A percentile compares a stretch with the other conserved stretches of the same genome.
phyloP scores from a whole-genome alignment of 2,329 filamentous ascomycete species.

The Ophiostoma sp. region DNA sequence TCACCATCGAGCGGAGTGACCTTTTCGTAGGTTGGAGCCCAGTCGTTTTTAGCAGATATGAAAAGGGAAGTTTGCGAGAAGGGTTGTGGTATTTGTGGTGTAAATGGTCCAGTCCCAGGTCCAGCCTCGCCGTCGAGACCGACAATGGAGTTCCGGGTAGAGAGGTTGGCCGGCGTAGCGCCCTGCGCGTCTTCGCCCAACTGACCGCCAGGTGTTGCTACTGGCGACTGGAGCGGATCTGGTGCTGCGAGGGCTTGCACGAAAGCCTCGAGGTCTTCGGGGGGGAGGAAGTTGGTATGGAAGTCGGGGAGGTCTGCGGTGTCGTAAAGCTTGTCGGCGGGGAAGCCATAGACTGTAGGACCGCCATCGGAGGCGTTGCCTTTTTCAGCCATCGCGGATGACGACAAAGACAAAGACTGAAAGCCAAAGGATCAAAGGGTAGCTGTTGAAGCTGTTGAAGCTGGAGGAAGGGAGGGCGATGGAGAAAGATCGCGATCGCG shows the following conservation, averaged over 20 bases:
- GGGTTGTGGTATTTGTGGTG: not conserved
- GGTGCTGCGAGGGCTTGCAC: constrained; percentile 76
- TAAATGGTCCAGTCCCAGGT: not conserved
- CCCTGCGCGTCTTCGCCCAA: constrained; percentile 23
- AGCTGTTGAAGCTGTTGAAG: not conserved
- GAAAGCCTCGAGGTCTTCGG: constrained; percentile 71
- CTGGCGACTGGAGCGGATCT: constrained; percentile 60
- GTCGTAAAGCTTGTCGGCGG: constrained; percentile 59
- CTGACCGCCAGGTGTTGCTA: constrained; percentile 41
- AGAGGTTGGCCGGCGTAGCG: constrained; percentile 37
- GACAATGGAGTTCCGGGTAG: constrained; percentile 38
- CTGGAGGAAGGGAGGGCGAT: not conserved
- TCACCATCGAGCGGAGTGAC: constrained; percentile 36
- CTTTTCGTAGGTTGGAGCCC: constrained; percentile 78
- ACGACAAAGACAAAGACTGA: not conserved
- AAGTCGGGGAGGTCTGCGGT: constrained; percentile 67
- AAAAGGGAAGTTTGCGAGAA: constrained; percentile 43
- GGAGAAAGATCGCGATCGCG: not conserved
- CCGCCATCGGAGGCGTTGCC: constrained; percentile 5
- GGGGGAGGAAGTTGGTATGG: constrained; percentile 68
- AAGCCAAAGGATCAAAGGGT: no score
- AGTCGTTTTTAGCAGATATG: constrained; percentile 90
- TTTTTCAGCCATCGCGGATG: constrained; percentile 19
- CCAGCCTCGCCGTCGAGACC: constrained; percentile 33
- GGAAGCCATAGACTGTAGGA: constrained; percentile 48